Base-by-base conservation (phyloP, 805 yeast species). In the Teunomyces pallodes region DNA sequence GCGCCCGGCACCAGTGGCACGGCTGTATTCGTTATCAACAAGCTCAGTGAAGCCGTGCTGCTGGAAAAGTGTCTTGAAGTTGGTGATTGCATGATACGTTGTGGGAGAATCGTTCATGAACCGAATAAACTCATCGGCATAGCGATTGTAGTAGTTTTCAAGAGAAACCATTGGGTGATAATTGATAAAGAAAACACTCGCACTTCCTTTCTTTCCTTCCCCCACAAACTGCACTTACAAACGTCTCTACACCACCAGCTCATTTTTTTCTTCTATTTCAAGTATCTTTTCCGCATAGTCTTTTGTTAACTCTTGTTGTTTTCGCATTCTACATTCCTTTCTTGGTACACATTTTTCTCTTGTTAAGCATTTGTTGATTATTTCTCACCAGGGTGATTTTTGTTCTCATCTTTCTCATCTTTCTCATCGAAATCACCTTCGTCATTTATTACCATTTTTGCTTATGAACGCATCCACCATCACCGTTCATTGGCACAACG, bases 401-500 rank as follows among this genome's bases (percentile, higher is more conserved):
- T 10, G 17, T 9, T 6, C 36, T 10, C 36, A n/a, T 33, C 16
- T 33, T 33, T 17, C 13, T 30, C 32, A 10, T 10, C 2, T 33
- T 33, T 17, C 13, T 30, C 32, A 10, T 10, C 2, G 9, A 33
- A 33, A 16, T 16, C 36, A 17, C 9, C 36, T n/a, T 14, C 8
- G 16, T 33, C 36, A 33, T 33, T 24, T 7, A 12, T 17, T 12
- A 35, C 12, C 38, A 16, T 20, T 9, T 46, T 69, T 73, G 76
- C 27, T 17, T 12, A 70, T 73, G 76, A 64, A 72, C 50, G 64
- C 73, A 4, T 51, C 65, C 29, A 80, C 84, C 2, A 67, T 83
- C 29, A 75, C 86, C 0, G 77, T 84, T 12, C 86, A 83, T 59
- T 84, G 90, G 90, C 90, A 84, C 58, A 84, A 87, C 49, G 86